phyloP scores from a whole-genome alignment of 2,329 filamentous ascomycete genomes.

The Didymella segeticola region DNA sequence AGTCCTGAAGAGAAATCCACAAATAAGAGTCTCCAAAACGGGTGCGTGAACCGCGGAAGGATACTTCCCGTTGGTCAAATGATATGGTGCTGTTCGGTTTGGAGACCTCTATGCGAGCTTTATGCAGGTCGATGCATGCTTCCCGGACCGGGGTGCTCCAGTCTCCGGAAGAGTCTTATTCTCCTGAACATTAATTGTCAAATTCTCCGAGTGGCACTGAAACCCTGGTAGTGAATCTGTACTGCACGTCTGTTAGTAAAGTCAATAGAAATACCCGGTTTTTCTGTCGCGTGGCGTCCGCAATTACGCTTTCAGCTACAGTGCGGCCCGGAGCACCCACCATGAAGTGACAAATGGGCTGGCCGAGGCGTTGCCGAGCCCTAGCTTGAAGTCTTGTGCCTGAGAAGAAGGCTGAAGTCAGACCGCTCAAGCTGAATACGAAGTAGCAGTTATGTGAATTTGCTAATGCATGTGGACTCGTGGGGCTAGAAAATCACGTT shows the following conservation, averaged over 20 bases:
- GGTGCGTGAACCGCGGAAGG: not conserved
- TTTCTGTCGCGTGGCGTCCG: slow-evolving; percentile 15
- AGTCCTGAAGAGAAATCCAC: not conserved
- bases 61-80: slow-evolving; percentile 1
- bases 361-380: slow-evolving; percentile 4
- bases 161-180: slow-evolving; percentile 7
- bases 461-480: slow-evolving; percentile 9
- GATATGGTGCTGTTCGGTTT: slow-evolving; percentile 7
- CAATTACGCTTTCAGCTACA: slow-evolving; percentile 24
- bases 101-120: slow-evolving; percentile 4
- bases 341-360: slow-evolving; percentile 12
- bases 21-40: not conserved
- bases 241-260: slow-evolving; percentile 5
- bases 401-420: slow-evolving; percentile 12
- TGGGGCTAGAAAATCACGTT: not conserved
- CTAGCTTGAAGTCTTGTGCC: not conserved
- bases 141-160: not conserved
- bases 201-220: slow-evolving; percentile 12
- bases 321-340: slow-evolving; percentile 27
- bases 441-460: not conserved
- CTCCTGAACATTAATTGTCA: slow-evolving; percentile 15
- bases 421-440: slow-evolving; percentile 3
- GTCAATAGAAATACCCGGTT: not conserved
- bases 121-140: slow-evolving; percentile 11
- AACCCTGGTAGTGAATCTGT: slow-evolving; percentile 1